A percentile compares a stretch with the other conserved stretches of the same genome.
phyloP scores from a whole-genome alignment of 2,329 filamentous ascomycete genomes.

The Ceratocystis diversiconidia region DNA sequence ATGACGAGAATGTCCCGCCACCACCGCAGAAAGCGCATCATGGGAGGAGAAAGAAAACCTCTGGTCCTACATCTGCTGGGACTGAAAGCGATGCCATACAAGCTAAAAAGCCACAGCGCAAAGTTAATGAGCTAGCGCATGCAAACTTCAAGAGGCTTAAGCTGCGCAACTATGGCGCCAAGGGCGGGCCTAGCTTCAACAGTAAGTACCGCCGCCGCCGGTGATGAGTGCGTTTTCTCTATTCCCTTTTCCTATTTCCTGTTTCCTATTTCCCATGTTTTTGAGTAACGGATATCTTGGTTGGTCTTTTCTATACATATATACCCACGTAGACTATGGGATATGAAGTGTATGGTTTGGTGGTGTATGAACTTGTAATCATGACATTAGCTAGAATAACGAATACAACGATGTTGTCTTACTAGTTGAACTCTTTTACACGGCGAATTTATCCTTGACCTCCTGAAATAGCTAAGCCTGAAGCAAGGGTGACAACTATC shows the following conservation, averaged over 20 bases:
- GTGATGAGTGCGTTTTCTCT: constrained; percentile 19
- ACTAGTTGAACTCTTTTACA: not conserved
- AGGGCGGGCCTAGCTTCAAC: constrained; percentile 43
- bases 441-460: not conserved
- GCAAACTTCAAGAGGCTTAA: constrained; percentile 55
- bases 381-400: not conserved
- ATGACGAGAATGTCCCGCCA: constrained; percentile 12
- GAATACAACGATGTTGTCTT: not conserved
- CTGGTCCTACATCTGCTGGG: not conserved
- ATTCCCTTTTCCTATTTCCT: not conserved
- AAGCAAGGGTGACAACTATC: too few species aligned
- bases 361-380: not conserved
- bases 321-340: not conserved
- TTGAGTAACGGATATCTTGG: not conserved
- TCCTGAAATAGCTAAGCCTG: not conserved
- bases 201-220: constrained; percentile 43
- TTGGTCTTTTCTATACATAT: not conserved
- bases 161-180: constrained; percentile 46
- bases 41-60: constrained; percentile 16
- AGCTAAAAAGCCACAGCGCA: constrained; percentile 36
- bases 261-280: not conserved
- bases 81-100: constrained; percentile 23
- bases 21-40: not conserved
- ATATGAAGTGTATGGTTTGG: not conserved
- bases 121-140: constrained; percentile 50